These are phyloP conservation scores for Hygrophila difformis DNA, from an alignment of 257 asterid genomes.

Conservation along the genomic window DNA sequence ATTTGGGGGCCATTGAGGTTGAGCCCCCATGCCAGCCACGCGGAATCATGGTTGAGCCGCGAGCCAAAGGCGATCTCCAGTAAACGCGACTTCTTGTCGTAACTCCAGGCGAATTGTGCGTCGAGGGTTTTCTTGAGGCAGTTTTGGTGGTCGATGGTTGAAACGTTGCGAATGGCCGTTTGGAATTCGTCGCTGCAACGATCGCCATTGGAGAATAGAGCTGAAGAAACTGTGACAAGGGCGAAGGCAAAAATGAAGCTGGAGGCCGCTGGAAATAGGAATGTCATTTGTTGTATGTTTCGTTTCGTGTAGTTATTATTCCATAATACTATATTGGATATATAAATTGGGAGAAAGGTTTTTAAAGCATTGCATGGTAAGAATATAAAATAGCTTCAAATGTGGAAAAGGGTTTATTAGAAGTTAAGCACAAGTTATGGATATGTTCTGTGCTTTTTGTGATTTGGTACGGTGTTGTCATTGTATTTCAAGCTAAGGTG, in stretches of 20 bases:
- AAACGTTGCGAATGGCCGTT: slow-evolving; percentile 6
- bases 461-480: no score
- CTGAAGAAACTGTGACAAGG: neutral
- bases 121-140: slow-evolving; percentile 29
- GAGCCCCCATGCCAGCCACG: slow-evolving; percentile 76
- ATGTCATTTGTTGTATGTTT: no score
- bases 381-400: neutral
- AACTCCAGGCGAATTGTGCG: slow-evolving; percentile 43
- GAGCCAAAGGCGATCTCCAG: slow-evolving; percentile 43
- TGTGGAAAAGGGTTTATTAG: neutral
- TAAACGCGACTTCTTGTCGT: slow-evolving; percentile 13
- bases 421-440: slow-evolving; percentile 23
- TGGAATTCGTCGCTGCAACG: slow-evolving; percentile 25
- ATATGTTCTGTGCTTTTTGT: slow-evolving; percentile 24
- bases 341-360: neutral
- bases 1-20: slow-evolving; percentile 38
- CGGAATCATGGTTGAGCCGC: slow-evolving; percentile 15
- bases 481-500: no score
- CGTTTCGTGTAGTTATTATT: no score
- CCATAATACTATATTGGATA: no score
- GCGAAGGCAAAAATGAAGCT: no score
- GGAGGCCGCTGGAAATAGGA: no score
- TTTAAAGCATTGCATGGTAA: neutral
- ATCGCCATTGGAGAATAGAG: slow-evolving; percentile 16
- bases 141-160: slow-evolving; percentile 3